Evolutionary conservation across 441 rosid genomes (phyloP).

Genomic region (Syzygium malaccense): DNA sequence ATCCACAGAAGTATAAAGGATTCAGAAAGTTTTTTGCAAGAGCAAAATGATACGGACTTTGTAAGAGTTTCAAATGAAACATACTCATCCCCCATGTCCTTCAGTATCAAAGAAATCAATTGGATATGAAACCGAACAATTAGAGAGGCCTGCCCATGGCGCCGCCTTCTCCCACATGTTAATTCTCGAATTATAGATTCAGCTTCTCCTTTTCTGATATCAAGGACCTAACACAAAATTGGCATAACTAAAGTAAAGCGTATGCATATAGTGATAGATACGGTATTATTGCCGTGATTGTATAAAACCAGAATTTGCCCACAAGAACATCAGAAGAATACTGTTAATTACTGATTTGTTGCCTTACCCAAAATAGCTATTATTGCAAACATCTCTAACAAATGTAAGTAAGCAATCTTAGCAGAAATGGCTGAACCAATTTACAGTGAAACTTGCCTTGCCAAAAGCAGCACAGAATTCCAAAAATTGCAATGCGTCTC

Average conservation of each 20-base stretch:
- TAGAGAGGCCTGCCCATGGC: constrained; percentile 28
- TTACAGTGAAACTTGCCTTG: constrained; percentile 29
- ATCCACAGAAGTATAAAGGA: constrained; percentile 8
- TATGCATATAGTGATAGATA: background rate
- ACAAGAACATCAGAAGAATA: background rate
- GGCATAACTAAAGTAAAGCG: background rate
- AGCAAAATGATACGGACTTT: background rate
- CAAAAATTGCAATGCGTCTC: constrained; percentile 39
- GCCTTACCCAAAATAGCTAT: background rate
- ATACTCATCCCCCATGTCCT: constrained; percentile 51
- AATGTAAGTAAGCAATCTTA: background rate
- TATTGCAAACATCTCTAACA: background rate
- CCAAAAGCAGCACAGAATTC: constrained; percentile 66
- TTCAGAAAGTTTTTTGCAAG: background rate
- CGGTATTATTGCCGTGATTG: background rate
- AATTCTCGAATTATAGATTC: constrained; percentile 58
- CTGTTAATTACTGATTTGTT: background rate
- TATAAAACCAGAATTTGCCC: background rate
- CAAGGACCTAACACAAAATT: constrained; percentile 39
- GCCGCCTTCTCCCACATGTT: constrained; percentile 34
- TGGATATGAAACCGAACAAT: constrained; percentile 46
- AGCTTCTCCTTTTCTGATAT: constrained; percentile 63
- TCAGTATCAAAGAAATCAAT: constrained; percentile 40
- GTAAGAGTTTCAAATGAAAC: background rate
- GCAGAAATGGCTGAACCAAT: background rate